A percentile compares a stretch with the other conserved stretches of the same genome.
These are phyloP conservation scores for Hanseniaspora lindneri DNA, from an alignment of 805 yeast genomes.

Conservation along the genomic window DNA sequence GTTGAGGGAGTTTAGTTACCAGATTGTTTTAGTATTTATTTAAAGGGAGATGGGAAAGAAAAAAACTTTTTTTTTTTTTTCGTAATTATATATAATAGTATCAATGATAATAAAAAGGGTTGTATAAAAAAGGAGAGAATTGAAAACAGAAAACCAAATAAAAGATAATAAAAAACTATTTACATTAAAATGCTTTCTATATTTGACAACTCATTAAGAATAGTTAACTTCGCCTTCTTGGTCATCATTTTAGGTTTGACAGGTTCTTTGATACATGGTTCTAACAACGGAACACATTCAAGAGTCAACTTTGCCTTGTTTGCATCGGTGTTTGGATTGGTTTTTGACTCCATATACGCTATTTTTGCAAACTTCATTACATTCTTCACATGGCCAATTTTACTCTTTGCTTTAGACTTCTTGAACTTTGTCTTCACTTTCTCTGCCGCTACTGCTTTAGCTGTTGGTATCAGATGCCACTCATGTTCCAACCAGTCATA, in stretches of 20 bases:
- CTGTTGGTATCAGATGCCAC: conserved; percentile 78
- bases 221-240: conserved; percentile 59
- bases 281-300: conserved; percentile 31
- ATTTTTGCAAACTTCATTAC: conserved; percentile 62
- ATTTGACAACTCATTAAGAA: conserved; percentile 67
- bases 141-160: too few species aligned
- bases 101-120: too few species aligned
- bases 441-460: conserved; percentile 89
- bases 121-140: too few species aligned
- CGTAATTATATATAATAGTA: too few species aligned
- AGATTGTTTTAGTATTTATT: conserved; percentile 1
- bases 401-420: conserved; percentile 66
- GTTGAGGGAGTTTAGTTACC: not conserved
- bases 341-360: conserved; percentile 73
- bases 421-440: conserved; percentile 84
- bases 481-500: conserved; percentile 64
- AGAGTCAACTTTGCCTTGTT: conserved; percentile 85
- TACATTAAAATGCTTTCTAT: conserved; percentile 56
- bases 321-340: conserved; percentile 74
- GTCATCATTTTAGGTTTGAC: conserved; percentile 75
- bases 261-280: conserved; percentile 73
- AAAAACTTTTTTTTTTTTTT: not conserved
- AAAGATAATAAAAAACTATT: too few species aligned
- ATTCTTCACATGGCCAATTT: conserved; percentile 76
- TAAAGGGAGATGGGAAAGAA: not conserved